A percentile compares a stretch with the other conserved stretches of the same genome.
phyloP scores from a whole-genome alignment of 495 filamentous ascomycete species.

The Neurospora sp. region DNA sequence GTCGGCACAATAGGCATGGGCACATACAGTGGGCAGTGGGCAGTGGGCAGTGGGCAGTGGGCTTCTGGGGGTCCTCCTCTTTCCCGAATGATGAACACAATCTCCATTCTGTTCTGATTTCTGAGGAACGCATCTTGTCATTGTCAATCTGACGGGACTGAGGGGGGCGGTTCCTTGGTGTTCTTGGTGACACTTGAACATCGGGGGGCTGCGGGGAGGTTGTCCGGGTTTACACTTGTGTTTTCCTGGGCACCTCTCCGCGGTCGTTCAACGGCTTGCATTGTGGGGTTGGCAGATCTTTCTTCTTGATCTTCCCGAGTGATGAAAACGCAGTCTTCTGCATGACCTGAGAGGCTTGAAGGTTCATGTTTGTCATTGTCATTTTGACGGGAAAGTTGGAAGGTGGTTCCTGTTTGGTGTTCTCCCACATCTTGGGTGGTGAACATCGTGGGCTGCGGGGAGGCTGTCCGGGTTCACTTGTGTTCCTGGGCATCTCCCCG shows the following conservation, averaged over 20 bases:
- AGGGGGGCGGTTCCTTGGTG: background rate
- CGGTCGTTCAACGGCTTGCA: background rate
- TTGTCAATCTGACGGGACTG: background rate
- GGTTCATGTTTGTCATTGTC: background rate
- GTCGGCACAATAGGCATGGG: background rate
- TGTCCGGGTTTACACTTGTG: background rate
- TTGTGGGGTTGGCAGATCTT: background rate
- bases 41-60: background rate
- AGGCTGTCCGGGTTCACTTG: background rate
- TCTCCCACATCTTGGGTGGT: background rate
- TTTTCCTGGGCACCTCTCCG: background rate
- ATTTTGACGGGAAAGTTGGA: background rate
- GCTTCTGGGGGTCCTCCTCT: background rate
- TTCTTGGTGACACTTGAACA: background rate
- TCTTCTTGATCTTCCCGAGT: background rate
- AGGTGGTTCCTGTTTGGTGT: background rate
- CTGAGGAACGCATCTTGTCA: background rate
- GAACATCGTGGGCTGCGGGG: background rate
- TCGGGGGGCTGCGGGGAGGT: background rate
- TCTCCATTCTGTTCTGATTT: background rate
- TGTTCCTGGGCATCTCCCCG: background rate
- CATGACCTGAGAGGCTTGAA: background rate
- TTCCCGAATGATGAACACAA: background rate
- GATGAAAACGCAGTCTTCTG: background rate
- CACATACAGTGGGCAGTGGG: background rate